Base-by-base conservation (phyloP, 2,329 filamentous ascomycete genomes). In the Diaporthe ilicicola region DNA sequence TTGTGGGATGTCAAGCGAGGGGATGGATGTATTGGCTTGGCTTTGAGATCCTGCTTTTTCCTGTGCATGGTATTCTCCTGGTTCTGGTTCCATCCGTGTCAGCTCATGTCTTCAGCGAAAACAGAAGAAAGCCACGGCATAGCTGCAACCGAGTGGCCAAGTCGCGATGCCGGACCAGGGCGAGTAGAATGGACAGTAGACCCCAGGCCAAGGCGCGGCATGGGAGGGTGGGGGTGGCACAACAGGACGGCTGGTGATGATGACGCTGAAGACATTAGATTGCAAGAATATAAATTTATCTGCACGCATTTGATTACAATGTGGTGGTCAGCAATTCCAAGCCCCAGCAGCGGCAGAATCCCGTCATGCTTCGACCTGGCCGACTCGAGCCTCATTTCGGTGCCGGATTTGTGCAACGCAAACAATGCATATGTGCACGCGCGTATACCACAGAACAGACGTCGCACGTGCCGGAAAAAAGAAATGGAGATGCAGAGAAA, bases 281-380 rank as follows among this genome's bases (percentile, higher is more conserved):
- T n/a, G n/a, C 34, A 39, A n/a, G n/a, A 22, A 56, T 55, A 59
- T 59, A 13, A 42, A 34, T 27, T 3, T 19, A 42, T 44, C n/a
- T 39, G 13, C 8, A 56, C n/a, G 22, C 19, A n/a, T 12, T 4
- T 37, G 10, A 19, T 37, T 9, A 4, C 39, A n/a, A n/a, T 12
- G 53, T 37, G 54, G 54, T 59, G 22, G 55, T 59, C 55, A 59
- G 55, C 55, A 59, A 19, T 59, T 42, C 22, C 55, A 59, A 59
- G 27, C 22, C 17, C 55, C 22, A 22, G 17, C 34, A 59, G 32
- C 32, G 12, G 54, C 34, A 59, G 22, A 34, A 59, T 42, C 34
- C 54, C 54, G 54, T 19, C 54, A n/a, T 42, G 55, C 55, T 59
- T 59, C n/a, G 55, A 37, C 55, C 22, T 59, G 34, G 54, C 29